Evolutionary conservation across 2,329 filamentous ascomycete species (phyloP).

Genomic region (Thelonectria discophora): DNA sequence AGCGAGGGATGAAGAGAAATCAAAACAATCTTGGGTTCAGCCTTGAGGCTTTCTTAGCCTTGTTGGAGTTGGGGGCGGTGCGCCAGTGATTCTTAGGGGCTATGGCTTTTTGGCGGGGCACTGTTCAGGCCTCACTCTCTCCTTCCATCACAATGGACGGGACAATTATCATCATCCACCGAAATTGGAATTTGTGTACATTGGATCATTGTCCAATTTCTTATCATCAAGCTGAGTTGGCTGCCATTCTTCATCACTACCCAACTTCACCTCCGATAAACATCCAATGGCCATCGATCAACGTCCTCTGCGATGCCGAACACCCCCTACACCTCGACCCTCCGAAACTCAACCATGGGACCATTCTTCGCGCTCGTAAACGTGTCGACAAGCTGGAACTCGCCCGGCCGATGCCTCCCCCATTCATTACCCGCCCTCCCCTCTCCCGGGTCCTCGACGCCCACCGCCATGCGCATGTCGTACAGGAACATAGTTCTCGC

Average conservation of each 20-base stretch:
- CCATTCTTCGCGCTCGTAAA: constrained; percentile 80
- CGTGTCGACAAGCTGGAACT: constrained; percentile 76
- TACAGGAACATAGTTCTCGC: constrained; percentile 69
- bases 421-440: constrained; percentile 58
- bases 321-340: constrained; percentile 40
- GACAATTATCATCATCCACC: not conserved
- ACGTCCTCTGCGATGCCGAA: constrained; percentile 13
- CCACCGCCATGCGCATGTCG: constrained; percentile 63
- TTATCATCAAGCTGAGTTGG: not conserved
- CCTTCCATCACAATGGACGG: not conserved
- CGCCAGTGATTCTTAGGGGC: not conserved
- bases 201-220: not conserved
- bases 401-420: constrained; percentile 63
- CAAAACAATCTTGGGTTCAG: not conserved
- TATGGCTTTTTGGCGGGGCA: not conserved
- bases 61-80: constrained; percentile 23
- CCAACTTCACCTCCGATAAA: not conserved
- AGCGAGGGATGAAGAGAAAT: constrained; percentile 2
- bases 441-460: constrained; percentile 62
- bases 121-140: not conserved
- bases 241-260: not conserved
- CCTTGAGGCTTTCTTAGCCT: constrained; percentile 42
- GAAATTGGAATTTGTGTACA: too few relatives aligned
- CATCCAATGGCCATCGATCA: not conserved
- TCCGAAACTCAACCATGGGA: constrained; percentile 70